Evolutionary conservation across 2,329 filamentous ascomycete species (phyloP).

Genomic region (Trichoderma atroviride): DNA sequence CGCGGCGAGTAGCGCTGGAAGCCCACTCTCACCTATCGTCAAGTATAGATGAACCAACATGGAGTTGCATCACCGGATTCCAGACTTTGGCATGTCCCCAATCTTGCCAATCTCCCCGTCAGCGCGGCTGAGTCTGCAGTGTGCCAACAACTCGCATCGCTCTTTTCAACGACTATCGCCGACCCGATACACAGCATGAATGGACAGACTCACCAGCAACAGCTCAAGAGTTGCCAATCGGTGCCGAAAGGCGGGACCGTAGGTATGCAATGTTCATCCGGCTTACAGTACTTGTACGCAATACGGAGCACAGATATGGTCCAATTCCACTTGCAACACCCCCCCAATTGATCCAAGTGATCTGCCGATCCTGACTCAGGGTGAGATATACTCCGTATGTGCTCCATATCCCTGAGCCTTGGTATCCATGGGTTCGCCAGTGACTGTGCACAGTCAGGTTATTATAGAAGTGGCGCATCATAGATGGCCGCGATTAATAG

Average conservation of each 20-base stretch:
- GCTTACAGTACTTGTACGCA: slow-evolving; percentile 16
- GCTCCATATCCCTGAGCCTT: not conserved
- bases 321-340: not conserved
- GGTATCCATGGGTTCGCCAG: not conserved
- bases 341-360: slow-evolving; percentile 5
- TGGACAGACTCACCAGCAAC: not conserved
- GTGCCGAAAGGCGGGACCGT: not conserved
- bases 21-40: not conserved
- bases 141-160: not conserved
- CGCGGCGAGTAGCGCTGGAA: not conserved
- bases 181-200: not conserved
- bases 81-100: not conserved
- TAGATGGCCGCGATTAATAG: not conserved
- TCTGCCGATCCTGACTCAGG: slow-evolving; percentile 16
- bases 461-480: not conserved
- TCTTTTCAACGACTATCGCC: not conserved
- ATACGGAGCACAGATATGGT: not conserved
- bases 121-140: not conserved
- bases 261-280: slow-evolving; percentile 2
- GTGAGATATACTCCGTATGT: slow-evolving; percentile 16
- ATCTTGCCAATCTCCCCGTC: not conserved
- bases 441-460: not conserved
- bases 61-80: slow-evolving; percentile 1
- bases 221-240: not conserved
- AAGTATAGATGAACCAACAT: not conserved